phyloP scores from a whole-genome alignment of 306 rosid species.

The Delonix regia region DNA sequence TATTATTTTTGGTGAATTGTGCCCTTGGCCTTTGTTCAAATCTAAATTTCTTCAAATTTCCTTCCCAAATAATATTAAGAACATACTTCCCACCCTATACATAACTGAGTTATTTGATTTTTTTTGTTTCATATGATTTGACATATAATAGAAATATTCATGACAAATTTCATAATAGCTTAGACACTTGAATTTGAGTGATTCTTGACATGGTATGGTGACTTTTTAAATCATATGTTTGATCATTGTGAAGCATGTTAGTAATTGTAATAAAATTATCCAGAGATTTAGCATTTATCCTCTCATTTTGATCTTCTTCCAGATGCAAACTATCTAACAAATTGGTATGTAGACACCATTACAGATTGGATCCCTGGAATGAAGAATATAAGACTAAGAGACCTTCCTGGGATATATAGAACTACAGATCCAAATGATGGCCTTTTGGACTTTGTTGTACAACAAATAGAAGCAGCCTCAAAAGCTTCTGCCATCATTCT shows the following conservation, averaged over 20 bases:
- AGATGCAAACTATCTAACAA: slow-evolving; percentile 43
- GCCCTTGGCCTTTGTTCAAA: too few relatives aligned
- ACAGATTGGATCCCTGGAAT: slow-evolving; percentile 53
- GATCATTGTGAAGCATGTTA: not conserved
- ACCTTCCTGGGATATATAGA: slow-evolving; percentile 38
- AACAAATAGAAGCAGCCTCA: slow-evolving; percentile 37
- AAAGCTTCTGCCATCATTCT: slow-evolving; percentile 49
- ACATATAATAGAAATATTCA: not conserved
- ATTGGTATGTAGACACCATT: slow-evolving; percentile 41
- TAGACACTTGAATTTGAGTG: not conserved
- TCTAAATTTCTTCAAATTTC: too few relatives aligned
- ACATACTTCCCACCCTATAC: too few relatives aligned
- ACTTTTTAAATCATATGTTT: too few relatives aligned
- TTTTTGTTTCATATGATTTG: not conserved
- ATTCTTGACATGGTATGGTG: not conserved
- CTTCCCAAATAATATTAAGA: too few relatives aligned
- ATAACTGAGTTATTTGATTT: not conserved
- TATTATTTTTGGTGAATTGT: too few relatives aligned
- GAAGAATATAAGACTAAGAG: slow-evolving; percentile 42
- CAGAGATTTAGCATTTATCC: not conserved
- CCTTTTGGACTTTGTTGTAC: slow-evolving; percentile 34
- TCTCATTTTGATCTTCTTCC: slow-evolving; percentile 3
- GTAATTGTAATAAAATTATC: not conserved
- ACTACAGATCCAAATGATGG: slow-evolving; percentile 42
- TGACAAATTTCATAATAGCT: not conserved